Evolutionary conservation across 495 filamentous ascomycete genomes (phyloP), one percentile per base, ranked within the genome.

Genomic region (Podospora pseudocomata): DNA sequence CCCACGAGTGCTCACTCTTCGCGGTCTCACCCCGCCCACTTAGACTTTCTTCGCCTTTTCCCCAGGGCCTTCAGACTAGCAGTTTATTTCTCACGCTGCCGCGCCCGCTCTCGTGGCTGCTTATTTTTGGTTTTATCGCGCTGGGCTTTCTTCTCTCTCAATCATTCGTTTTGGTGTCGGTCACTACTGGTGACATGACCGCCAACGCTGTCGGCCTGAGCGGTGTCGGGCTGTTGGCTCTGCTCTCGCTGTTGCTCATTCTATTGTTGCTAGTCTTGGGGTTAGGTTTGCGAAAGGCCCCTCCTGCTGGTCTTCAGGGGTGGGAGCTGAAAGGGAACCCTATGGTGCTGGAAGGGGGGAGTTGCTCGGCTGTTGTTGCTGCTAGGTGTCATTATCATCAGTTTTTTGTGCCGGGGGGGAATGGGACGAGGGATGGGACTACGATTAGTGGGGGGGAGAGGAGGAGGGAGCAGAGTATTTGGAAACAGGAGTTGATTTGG

Each of bases 51-150:
- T 55, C 59, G 30, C 58, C 68, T 55, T 67, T 77, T 0, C 39
- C 39, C 2, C 68, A 71, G 61, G 79, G 80, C 49, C 65, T 67
- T 7, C 82, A 84, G 68, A 71, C 39, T 0, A 76, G 77, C 7
- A 79, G 77, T 9, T 70, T 82, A 0, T 79, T 76, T 70, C 74
- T 83, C 5, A 81, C 81, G 1, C 74, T 84, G 0, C 81, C 82
- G 3, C 73, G 77, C 0, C 76, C 78, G 19, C 68, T 71, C 2
- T 81, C 78, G 13, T 79, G 78, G 78, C 53, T 77, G 5, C 71
- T 84, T 0, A 57, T 80, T 15, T 60, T 65, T 4, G 65, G 77
- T 30, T 84, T 84, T 66, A 69, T 72, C 0, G 74, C 67, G 5
- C 68, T 80, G 70, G 74, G 75, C 15, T 80, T 82, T 64, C 61